Percentiles rank a stretch among this genome's conserved stretches.
Conservation (phyloP, 768 basidiomycete species). For the Leccinellum rugosiceps region DNA sequence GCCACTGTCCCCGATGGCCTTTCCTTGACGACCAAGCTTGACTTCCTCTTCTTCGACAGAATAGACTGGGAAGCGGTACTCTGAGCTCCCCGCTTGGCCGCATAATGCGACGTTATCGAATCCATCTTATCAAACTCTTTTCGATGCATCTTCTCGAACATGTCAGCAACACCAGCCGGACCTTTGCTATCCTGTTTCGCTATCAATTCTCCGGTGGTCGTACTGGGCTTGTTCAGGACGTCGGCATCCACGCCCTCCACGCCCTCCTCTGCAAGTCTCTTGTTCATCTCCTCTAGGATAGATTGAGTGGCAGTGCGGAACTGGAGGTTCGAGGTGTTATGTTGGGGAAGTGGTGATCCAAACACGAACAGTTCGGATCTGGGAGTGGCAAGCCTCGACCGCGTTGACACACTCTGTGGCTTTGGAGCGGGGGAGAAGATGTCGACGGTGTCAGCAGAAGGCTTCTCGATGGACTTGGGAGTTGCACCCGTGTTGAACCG, state of each 20-base stretch:
- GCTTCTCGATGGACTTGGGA: constrained; percentile 29
- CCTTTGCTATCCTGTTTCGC: constrained; percentile 22
- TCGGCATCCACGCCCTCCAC: constrained; percentile 45
- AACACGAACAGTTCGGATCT: constrained; percentile 62
- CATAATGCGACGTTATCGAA: constrained; percentile 58
- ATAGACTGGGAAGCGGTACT: constrained; percentile 19
- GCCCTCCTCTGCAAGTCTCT: constrained; percentile 57
- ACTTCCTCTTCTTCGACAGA: constrained; percentile 43
- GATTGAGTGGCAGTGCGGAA: constrained; percentile 66
- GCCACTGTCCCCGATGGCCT: constrained; percentile 16
- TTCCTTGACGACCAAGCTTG: constrained; percentile 44
- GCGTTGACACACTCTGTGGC: constrained; percentile 11
- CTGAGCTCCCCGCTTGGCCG: constrained; percentile 36
- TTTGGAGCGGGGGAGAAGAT: constrained; percentile 41
- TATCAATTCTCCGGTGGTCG: constrained; percentile 2
- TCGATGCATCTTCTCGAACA: constrained; percentile 61
- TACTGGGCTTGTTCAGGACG: constrained; percentile 38
- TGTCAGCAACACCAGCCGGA: constrained; percentile 24
- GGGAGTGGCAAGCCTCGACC: constrained; percentile 22
- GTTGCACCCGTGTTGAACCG: constrained; percentile 24
- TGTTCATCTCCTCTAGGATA: constrained; percentile 82
- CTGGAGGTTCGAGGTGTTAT: constrained; percentile 59
- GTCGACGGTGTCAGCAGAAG: constrained; percentile 32
- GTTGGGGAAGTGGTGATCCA: constrained; percentile 68
- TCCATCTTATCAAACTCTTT: constrained; percentile 75